These are phyloP conservation scores for Magnaporthiopsis incrustans DNA, from an alignment of 2,329 filamentous ascomycete genomes.

Conservation along the genomic window DNA sequence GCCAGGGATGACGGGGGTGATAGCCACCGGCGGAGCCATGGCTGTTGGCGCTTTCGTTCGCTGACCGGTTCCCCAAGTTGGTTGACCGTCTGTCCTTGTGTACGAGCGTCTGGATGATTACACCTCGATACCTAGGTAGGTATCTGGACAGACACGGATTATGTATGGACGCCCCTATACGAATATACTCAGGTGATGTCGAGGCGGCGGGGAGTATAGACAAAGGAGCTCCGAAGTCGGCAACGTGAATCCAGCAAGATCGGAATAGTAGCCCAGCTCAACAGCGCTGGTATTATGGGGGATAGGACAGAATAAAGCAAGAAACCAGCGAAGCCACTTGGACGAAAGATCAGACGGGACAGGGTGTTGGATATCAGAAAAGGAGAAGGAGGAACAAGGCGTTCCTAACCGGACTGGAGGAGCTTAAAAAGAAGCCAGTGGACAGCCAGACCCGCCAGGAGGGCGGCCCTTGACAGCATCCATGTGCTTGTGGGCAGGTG, in stretches of 20 bases:
- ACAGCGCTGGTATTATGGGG: neutral
- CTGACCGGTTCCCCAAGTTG: neutral
- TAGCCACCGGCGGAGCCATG: constrained; percentile 20
- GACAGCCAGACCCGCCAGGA: neutral
- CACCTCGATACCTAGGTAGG: neutral
- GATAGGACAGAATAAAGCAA: neutral
- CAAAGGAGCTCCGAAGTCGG: neutral
- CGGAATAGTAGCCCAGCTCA: neutral
- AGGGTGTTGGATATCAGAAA: neutral
- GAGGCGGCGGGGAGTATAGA: neutral
- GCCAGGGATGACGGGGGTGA: constrained; percentile 14
- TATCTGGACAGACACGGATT: neutral
- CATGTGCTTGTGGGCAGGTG: constrained; percentile 10
- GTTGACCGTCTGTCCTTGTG: neutral
- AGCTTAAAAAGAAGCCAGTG: constrained; percentile 5
- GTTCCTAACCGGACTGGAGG: constrained; percentile 1
- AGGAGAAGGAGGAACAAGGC: neutral
- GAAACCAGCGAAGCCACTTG: neutral
- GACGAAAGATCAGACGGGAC: neutral
- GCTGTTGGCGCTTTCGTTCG: constrained; percentile 5
- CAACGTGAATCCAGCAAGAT: neutral
- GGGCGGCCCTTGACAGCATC: neutral
- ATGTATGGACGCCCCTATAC: neutral
- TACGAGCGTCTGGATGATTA: neutral
- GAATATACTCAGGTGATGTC: no score